Percentiles rank a stretch among this genome's conserved stretches.
These are phyloP conservation scores for Phytophthora niederhauseri DNA, from an alignment of 352 stramenopile species.

Conservation along the genomic window DNA sequence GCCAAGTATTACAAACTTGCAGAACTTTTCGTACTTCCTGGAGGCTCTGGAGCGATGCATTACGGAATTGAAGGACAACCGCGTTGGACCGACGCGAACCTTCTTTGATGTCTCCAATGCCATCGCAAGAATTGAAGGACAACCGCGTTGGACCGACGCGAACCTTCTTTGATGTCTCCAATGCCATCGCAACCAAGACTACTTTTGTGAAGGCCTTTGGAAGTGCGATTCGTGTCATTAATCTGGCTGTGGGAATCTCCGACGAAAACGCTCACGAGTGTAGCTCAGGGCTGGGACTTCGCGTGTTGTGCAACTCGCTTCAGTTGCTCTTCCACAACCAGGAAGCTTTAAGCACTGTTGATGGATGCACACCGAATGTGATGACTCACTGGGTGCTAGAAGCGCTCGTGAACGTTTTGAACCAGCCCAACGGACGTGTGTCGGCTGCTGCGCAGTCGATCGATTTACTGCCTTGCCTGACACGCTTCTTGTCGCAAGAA, in stretches of 20 bases:
- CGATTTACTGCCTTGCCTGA: slow-evolving; percentile 81
- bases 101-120: slow-evolving; percentile 62
- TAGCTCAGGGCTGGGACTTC: slow-evolving; percentile 74
- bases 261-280: slow-evolving; percentile 79
- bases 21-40: slow-evolving; percentile 73
- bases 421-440: slow-evolving; percentile 79
- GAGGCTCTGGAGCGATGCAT: slow-evolving; percentile 85
- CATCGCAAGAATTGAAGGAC: slow-evolving; percentile 68
- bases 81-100: slow-evolving; percentile 39
- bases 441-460: slow-evolving; percentile 83
- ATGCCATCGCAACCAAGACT: slow-evolving; percentile 61
- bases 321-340: slow-evolving; percentile 83
- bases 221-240: slow-evolving; percentile 80
- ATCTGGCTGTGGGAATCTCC: slow-evolving; percentile 72
- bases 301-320: slow-evolving; percentile 74
- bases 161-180: slow-evolving; percentile 60
- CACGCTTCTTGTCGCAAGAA: slow-evolving; percentile 72
- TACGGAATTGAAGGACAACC: slow-evolving; percentile 68
- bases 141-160: slow-evolving; percentile 43
- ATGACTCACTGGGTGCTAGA: slow-evolving; percentile 84
- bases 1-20: slow-evolving; percentile 58
- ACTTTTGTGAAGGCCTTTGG: slow-evolving; percentile 71
- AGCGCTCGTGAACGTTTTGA: slow-evolving; percentile 83
- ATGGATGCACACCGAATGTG: slow-evolving; percentile 68
- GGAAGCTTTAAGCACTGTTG: slow-evolving; percentile 50